phyloP scores from a whole-genome alignment of 192 early-diverging fungal genomes.

The Coemansia sp. region DNA sequence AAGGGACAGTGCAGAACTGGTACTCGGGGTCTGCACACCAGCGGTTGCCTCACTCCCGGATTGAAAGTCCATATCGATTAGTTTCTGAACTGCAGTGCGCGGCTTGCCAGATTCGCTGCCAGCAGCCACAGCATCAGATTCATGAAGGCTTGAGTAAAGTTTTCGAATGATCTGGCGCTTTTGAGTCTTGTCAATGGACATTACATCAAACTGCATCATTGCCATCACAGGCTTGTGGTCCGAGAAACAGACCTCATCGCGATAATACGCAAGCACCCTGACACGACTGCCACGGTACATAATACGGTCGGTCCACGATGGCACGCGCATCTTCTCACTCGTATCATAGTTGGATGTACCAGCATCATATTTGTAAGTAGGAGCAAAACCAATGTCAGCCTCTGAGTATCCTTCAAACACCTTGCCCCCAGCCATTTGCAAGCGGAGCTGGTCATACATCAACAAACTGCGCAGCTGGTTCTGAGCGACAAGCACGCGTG shows the following conservation, averaged over 20 bases:
- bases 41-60: background rate
- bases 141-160: slow-evolving; percentile 31
- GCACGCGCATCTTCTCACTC: slow-evolving; percentile 90
- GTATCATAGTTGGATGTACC: slow-evolving; percentile 84
- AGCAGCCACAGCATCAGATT: slow-evolving; percentile 3
- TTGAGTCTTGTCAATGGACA: slow-evolving; percentile 42
- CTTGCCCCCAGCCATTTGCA: slow-evolving; percentile 59
- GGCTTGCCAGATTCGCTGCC: background rate
- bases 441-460: slow-evolving; percentile 60
- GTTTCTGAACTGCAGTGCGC: slow-evolving; percentile 11
- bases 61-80: slow-evolving; percentile 38
- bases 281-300: slow-evolving; percentile 45
- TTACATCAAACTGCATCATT: slow-evolving; percentile 43
- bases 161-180: slow-evolving; percentile 35
- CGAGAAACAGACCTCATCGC: slow-evolving; percentile 45
- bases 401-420: slow-evolving; percentile 82
- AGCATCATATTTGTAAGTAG: slow-evolving; percentile 96
- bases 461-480: slow-evolving; percentile 56
- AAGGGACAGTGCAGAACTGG: background rate
- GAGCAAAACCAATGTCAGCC: slow-evolving; percentile 77
- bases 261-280: slow-evolving; percentile 36
- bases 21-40: background rate
- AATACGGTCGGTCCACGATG: slow-evolving; percentile 96
- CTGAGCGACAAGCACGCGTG: slow-evolving; percentile 39
- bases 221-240: slow-evolving; percentile 54